phyloP scores from a whole-genome alignment of 257 asterid genomes.

The Solanum bulbocastanum region DNA sequence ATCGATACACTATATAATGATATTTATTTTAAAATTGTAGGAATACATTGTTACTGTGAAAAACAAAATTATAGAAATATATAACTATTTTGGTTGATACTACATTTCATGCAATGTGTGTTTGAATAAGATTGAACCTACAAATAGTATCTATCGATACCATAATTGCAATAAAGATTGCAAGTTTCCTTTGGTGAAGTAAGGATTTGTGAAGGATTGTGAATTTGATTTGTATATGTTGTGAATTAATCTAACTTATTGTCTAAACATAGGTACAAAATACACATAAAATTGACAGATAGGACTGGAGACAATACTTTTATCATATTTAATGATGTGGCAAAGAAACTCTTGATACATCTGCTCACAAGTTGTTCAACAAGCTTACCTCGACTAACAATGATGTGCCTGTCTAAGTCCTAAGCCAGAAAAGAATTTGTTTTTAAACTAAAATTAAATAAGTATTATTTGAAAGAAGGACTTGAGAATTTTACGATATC shows the following conservation, averaged over 20 bases:
- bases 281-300: not conserved
- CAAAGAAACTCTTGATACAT: not conserved
- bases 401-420: too few relatives aligned
- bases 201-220: not conserved
- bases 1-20: not conserved
- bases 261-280: not conserved
- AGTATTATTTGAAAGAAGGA: too few relatives aligned
- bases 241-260: not conserved
- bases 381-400: too few relatives aligned
- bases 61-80: too few relatives aligned
- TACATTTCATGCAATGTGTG: not conserved
- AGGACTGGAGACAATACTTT: not conserved
- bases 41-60: not conserved
- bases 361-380: too few relatives aligned
- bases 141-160: not conserved
- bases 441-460: too few relatives aligned
- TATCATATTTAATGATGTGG: not conserved
- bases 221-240: not conserved
- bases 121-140: not conserved
- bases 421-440: too few relatives aligned
- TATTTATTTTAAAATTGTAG: not conserved
- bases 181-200: not conserved
- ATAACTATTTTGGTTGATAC: not conserved
- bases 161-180: not conserved
- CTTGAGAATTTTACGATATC: too few relatives aligned